Conservation (phyloP, 2,329 filamentous ascomycete genomes). For the Magnaporthiopsis poae region DNA sequence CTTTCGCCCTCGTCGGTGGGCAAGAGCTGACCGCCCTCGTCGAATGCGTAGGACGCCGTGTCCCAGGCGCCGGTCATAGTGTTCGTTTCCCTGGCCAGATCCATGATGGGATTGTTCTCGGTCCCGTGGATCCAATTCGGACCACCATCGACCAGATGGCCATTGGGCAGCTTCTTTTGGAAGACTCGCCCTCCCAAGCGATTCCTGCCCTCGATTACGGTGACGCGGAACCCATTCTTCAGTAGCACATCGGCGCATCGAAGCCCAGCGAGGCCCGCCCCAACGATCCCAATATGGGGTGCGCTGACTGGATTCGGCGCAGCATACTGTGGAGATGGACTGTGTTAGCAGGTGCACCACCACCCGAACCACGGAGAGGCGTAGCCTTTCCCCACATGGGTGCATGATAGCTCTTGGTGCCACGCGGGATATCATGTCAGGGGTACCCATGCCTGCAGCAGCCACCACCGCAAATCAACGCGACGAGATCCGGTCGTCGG, state of each 20-base stretch:
- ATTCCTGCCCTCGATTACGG: conserved; percentile 58
- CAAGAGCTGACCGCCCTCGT: conserved; percentile 45
- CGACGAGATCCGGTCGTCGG: conserved; percentile 15
- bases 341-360: neutral
- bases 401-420: neutral
- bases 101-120: conserved; percentile 58
- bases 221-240: conserved; percentile 55
- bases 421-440: neutral
- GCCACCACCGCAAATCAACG: conserved; percentile 16
- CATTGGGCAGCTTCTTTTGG: conserved; percentile 39
- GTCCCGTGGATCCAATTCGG: conserved; percentile 78
- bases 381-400: neutral
- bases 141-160: conserved; percentile 46
- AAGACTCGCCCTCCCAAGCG: conserved; percentile 57
- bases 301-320: conserved; percentile 17
- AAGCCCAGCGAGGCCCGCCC: conserved; percentile 61
- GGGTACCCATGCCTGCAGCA: conserved; percentile 15
- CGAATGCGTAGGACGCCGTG: conserved; percentile 43
- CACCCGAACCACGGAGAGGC: neutral
- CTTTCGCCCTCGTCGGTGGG: conserved; percentile 33
- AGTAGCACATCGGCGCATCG: conserved; percentile 56
- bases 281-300: conserved; percentile 56
- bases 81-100: conserved; percentile 52
- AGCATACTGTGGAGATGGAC: conserved; percentile 16
- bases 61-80: conserved; percentile 42